A percentile compares a stretch with the other conserved stretches of the same genome.
phyloP scores from a whole-genome alignment of 2,329 filamentous ascomycete species.

The Penicillium oxalicum region DNA sequence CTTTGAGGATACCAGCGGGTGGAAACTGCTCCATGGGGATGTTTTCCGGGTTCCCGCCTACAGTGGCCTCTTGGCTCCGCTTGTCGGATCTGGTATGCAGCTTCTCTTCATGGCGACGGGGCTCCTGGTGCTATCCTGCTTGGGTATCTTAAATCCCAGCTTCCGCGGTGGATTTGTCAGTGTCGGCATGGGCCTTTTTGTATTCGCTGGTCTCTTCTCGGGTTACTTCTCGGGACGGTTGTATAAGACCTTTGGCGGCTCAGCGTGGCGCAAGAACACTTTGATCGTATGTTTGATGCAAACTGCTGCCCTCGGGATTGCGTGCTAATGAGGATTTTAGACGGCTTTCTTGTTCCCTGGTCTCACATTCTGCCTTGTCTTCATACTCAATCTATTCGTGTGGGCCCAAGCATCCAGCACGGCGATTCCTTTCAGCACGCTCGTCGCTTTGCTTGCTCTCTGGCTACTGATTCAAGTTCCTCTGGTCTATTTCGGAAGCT shows the following conservation, averaged over 20 bases:
- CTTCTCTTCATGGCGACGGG: conserved; percentile 74
- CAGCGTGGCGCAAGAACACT: conserved; percentile 69
- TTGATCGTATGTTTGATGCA: conserved; percentile 46
- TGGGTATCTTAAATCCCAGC: conserved; percentile 76
- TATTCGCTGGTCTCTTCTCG: conserved; percentile 76
- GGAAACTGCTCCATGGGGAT: conserved; percentile 85
- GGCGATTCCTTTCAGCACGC: conserved; percentile 74
- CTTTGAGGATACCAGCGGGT: conserved; percentile 74
- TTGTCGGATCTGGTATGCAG: conserved; percentile 82
- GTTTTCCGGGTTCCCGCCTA: conserved; percentile 70
- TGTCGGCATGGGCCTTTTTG: conserved; percentile 73
- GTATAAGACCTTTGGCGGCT: conserved; percentile 76
- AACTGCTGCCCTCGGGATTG: neutral
- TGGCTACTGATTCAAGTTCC: conserved; percentile 85
- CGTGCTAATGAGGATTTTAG: conserved; percentile 18
- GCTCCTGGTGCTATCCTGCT: conserved; percentile 63
- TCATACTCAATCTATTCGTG: conserved; percentile 80
- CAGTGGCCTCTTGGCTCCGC: conserved; percentile 68
- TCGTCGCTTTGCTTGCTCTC: conserved; percentile 64
- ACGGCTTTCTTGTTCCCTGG: conserved; percentile 76
- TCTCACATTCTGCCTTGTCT: conserved; percentile 65
- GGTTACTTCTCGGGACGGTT: conserved; percentile 81
- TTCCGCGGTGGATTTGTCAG: conserved; percentile 87
- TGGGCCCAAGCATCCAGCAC: conserved; percentile 87
- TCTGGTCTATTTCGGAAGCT: conserved; percentile 73